Base-by-base conservation (phyloP, 2,329 filamentous ascomycete species). In the Ophiocordyceps sinensis region DNA sequence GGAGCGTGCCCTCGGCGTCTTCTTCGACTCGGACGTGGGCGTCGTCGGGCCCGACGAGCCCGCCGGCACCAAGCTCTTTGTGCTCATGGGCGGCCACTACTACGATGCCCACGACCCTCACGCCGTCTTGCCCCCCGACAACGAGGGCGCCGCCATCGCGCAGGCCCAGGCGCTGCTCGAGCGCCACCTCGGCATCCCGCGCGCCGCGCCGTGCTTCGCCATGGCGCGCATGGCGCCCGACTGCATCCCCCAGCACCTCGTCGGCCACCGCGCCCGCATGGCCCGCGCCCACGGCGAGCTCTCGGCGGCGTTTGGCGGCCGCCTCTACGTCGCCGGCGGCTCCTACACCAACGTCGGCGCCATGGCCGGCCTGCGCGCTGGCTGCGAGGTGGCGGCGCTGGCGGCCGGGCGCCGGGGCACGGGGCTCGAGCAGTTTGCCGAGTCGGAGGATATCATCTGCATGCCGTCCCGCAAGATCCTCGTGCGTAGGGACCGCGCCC, bases 51-150 rank as follows among this genome's bases (percentile, higher is more conserved):
- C 74, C 50, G 75, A 82, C 54, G 59, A 61, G 45, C 59, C 60
- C n/a, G 48, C 49, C 30, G 86, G 85, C 21, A 94, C 86, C 13
- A 94, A 94, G 59, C 62, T 96, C 41, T 94, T 89, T 14, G 84
- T 96, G 51, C 94, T 98, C 78, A 67, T 98, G 43, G 91, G 91
- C 44, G 91, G 91, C 1, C 87, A 95, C 62, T 86, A 85, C 73
- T 96, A 86, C 56, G 72, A 66, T 48, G 37, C 52, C 51, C 48
- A 49, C 48, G 37, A 52, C 46, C 4, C 32, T 2, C 2, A 40
- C 51, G 1, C 87, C 86, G 0, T 65, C 72, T 15, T 7, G n/a
- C n/a, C 14, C 30, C 30, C n/a, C 2, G 17, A 14, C 9, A 10
- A 5, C 39, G 70, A 79, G 45, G 67, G 79, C 13, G 71, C 83